A percentile compares a stretch with the other conserved stretches of the same genome.
Evolutionary conservation across 73 alveolate genomes (phyloP).

Genomic region (Paramecium pentaurelia): DNA sequence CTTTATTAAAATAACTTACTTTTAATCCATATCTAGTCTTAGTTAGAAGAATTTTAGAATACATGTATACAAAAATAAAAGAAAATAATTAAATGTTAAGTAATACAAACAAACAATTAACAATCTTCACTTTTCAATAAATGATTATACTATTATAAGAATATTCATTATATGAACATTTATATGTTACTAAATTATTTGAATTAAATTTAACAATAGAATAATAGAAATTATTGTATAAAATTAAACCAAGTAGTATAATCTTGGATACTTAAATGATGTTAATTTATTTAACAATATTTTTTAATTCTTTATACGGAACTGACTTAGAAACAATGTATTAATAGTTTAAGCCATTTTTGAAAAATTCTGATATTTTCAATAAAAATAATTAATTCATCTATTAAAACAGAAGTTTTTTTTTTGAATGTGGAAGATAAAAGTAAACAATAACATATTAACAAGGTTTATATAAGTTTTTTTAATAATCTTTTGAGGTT

Average conservation of each 20-base stretch:
- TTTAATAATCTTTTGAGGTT: background rate
- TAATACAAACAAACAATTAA: background rate
- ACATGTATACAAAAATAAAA: background rate
- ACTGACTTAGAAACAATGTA: background rate
- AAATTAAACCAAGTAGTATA: background rate
- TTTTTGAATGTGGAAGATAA: slow-evolving; percentile 36
- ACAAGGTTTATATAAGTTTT: background rate
- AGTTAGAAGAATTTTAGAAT: background rate
- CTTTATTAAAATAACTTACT: background rate
- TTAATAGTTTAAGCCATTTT: background rate
- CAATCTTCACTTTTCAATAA: background rate
- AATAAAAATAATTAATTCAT: background rate
- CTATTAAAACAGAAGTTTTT: background rate
- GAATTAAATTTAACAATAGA: background rate
- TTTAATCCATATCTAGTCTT: background rate
- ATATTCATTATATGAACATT: background rate
- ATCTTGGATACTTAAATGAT: background rate
- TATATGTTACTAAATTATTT: background rate
- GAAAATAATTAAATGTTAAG: background rate
- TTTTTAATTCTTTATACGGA: background rate
- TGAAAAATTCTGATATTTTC: background rate
- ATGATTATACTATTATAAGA: slow-evolving; percentile 28
- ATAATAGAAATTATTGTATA: background rate
- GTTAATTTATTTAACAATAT: background rate
- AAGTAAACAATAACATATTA: background rate